These are phyloP conservation scores for Scheffersomyces coipomensis DNA, from an alignment of 805 yeast species.

Conservation along the genomic window DNA sequence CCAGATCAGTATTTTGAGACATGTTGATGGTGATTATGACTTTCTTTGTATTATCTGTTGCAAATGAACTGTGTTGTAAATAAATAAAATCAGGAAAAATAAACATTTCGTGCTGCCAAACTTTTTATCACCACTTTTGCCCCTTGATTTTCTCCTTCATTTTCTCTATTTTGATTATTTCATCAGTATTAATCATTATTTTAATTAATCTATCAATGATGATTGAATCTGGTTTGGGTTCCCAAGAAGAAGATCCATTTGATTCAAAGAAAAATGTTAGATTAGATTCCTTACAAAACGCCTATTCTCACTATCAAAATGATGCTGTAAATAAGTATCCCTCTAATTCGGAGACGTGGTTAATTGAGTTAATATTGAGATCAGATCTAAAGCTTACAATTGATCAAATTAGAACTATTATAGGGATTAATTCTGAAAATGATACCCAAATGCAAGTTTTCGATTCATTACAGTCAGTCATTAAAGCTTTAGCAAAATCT, in stretches of 20 bases:
- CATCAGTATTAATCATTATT: too few species aligned
- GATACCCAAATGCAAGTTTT: constrained; percentile 2
- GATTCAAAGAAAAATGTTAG: neutral
- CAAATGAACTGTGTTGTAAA: too few species aligned
- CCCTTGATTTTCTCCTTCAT: too few species aligned
- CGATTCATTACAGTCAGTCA: neutral
- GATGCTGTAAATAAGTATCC: neutral
- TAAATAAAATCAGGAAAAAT: too few species aligned
- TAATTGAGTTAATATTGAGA: constrained; percentile 7
- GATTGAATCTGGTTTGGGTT: too few species aligned
- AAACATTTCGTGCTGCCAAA: too few species aligned
- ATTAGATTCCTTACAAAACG: constrained; percentile 1
- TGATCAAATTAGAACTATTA: constrained; percentile 4
- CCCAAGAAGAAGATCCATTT: neutral
- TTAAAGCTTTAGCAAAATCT: neutral
- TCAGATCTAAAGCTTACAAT: constrained; percentile 6
- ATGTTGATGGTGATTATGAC: too few species aligned
- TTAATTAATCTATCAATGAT: too few species aligned
- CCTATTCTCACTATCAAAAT: neutral
- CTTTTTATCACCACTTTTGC: too few species aligned
- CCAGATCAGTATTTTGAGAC: too few species aligned
- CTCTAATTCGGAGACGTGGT: constrained; percentile 5
- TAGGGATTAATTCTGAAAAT: constrained; percentile 5
- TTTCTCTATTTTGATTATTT: too few species aligned
- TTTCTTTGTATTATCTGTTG: too few species aligned